Evolutionary conservation across 345 rosid genomes (phyloP), one percentile per base, ranked within the genome.

Genomic region (Boechera stricta): DNA sequence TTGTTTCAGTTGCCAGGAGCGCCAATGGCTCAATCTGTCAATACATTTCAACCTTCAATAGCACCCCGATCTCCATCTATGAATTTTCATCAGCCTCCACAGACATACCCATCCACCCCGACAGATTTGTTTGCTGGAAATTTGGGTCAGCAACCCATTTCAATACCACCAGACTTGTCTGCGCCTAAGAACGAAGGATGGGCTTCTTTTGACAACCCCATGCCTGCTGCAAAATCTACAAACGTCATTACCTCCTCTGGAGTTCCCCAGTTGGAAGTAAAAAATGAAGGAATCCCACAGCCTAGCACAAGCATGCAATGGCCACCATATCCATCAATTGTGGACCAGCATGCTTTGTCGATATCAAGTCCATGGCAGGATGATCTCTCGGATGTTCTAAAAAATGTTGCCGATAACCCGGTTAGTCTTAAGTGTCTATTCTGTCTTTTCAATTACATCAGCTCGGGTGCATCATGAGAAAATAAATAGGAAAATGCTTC

Each of bases 121-220:
- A 29, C 87, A 66, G 87, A 87, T 73, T 84, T 88, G 62, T 81
- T 89, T 83, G 74, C 81, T 78, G 84, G 75, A 55, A 76, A 71
- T 80, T 21, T 73, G 36, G 81, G 80, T 79, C 94, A 85, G 59
- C 87, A 77, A 55, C 70, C 87, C 61, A 69, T 72, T 74, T n/a
- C 79, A 16, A 75, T 71, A 72, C 68, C 70, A 28, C 65, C 71
- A 48, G 88, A 84, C 61, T 72, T 80, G 29, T 49, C 86, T 51
- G 59, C 61, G 5, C 74, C 92, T 35, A 85, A 84, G 74, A 83
- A 87, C 75, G 90, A 87, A 77, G 98, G 96, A 73, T 95, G 98
- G 98, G 97, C 98, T 42, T 92, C 92, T 54, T 95, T 95, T 85
- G 97, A 91, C 71, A 85, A 80, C 38, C 79, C 87, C 72, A 69